These are phyloP conservation scores for Cercospora sojina DNA, from an alignment of 2,329 filamentous ascomycete genomes.

Conservation along the genomic window DNA sequence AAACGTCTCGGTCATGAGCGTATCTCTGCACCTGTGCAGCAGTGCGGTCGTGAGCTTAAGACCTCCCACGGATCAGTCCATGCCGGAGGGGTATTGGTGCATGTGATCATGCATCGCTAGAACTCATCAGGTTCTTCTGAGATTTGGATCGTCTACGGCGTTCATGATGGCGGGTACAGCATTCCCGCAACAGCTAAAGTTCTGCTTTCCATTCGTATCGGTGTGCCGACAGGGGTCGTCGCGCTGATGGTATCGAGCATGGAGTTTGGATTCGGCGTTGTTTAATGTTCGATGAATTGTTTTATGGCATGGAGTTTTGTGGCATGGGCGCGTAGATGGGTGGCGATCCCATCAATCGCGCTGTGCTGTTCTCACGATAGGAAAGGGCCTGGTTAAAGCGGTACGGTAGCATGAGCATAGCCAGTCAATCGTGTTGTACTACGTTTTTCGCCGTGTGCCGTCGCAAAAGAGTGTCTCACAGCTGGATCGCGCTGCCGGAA, in stretches of 20 bases:
- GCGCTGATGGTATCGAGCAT: constrained; percentile 13
- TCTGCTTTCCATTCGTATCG: constrained; percentile 13
- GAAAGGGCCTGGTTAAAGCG: constrained; percentile 15
- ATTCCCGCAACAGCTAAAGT: constrained; percentile 13
- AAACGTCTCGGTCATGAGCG: constrained; percentile 36
- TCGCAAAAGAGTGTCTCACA: not conserved
- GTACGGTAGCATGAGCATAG: constrained; percentile 24
- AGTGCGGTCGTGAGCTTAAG: constrained; percentile 9
- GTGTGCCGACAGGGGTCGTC: constrained; percentile 16
- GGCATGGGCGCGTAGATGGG: not conserved
- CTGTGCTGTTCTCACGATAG: constrained; percentile 10
- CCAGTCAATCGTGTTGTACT: constrained; percentile 10
- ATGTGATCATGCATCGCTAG: constrained; percentile 21
- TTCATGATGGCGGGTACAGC: constrained; percentile 19
- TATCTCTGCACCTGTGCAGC: constrained; percentile 6
- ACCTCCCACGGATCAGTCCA: constrained; percentile 15
- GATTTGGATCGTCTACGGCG: constrained; percentile 23
- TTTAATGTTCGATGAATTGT: constrained; percentile 11
- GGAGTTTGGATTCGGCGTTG: constrained; percentile 17
- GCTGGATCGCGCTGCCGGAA: not conserved
- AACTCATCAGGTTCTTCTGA: constrained; percentile 14
- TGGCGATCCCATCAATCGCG: constrained; percentile 6
- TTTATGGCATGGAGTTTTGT: constrained; percentile 15
- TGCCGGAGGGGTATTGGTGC: constrained; percentile 8
- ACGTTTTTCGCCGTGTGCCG: not conserved